Evolutionary conservation across 177 flowering plant species (phyloP).

Genomic region (Vitis hybrid): DNA sequence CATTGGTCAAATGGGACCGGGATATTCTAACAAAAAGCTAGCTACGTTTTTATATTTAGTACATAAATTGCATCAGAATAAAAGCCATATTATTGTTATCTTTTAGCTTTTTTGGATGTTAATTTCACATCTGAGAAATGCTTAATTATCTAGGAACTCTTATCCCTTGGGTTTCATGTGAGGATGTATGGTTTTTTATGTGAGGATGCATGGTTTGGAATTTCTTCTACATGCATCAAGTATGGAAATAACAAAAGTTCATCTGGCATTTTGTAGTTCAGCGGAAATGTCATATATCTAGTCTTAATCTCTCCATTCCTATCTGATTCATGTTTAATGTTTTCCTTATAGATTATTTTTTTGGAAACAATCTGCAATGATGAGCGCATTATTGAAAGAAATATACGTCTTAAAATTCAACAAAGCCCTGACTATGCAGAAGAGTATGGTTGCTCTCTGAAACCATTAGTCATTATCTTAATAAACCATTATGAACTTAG

Average conservation of each 20-base stretch:
- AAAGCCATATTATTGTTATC: no score
- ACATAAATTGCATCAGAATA: no score
- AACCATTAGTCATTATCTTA: neutral
- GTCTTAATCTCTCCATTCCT: neutral
- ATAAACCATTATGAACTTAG: neutral
- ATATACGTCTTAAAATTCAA: constrained; percentile 93
- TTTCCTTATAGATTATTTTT: constrained; percentile 71
- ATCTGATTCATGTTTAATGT: neutral
- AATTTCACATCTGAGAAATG: no score
- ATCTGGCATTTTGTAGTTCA: neutral
- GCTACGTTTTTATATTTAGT: no score
- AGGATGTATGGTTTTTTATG: no score
- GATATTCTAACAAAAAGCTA: no score
- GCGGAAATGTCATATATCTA: neutral
- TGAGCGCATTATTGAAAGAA: constrained; percentile 80
- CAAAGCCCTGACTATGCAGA: constrained; percentile 99
- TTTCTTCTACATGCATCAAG: neutral
- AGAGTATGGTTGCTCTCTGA: constrained; percentile 47
- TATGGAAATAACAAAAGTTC: neutral
- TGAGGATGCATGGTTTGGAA: neutral
- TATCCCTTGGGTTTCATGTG: no score
- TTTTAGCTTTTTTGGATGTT: no score
- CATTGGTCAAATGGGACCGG: no score
- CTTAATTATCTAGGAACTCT: no score
- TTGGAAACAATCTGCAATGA: constrained; percentile 95